A percentile compares a stretch with the other conserved stretches of the same genome.
Evolutionary conservation across 192 early-diverging fungal genomes (phyloP).

Genomic region (Geranomyces variabilis): DNA sequence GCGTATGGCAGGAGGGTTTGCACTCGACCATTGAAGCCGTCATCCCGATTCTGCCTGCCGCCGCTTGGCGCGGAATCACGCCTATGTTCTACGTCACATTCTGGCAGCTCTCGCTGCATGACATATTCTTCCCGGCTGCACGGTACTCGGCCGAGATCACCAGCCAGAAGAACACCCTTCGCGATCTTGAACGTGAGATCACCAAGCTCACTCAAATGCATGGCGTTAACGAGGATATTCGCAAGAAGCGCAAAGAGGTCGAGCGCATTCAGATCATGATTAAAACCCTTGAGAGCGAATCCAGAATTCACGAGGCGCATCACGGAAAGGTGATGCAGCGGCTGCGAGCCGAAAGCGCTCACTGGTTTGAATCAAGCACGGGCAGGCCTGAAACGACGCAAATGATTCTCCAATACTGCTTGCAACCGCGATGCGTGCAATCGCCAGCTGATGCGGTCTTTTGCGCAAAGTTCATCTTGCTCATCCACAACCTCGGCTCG

Average conservation of each 20-base stretch:
- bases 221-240: conserved; percentile 5
- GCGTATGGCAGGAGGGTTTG: conserved; percentile 46
- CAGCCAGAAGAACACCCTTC: conserved; percentile 48
- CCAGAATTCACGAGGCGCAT: conserved; percentile 40
- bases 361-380: conserved; percentile 40
- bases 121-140: conserved; percentile 67
- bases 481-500: conserved; percentile 72
- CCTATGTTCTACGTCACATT: conserved; percentile 78
- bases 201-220: conserved; percentile 4
- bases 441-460: conserved; percentile 74
- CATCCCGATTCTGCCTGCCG: conserved; percentile 19
- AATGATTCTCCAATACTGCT: conserved; percentile 69
- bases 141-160: conserved; percentile 66
- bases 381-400: conserved; percentile 17
- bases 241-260: conserved; percentile 30
- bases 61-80: conserved; percentile 46
- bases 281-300: conserved; percentile 21
- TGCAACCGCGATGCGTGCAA: conserved; percentile 67
- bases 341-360: conserved; percentile 33
- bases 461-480: conserved; percentile 71
- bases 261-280: conserved; percentile 8
- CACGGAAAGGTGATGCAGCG: conserved; percentile 37
- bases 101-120: conserved; percentile 78
- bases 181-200: conserved; percentile 45
- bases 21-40: conserved; percentile 28